Conservation (phyloP, 306 rosid genomes). For the Ormosia semicastrata region DNA sequence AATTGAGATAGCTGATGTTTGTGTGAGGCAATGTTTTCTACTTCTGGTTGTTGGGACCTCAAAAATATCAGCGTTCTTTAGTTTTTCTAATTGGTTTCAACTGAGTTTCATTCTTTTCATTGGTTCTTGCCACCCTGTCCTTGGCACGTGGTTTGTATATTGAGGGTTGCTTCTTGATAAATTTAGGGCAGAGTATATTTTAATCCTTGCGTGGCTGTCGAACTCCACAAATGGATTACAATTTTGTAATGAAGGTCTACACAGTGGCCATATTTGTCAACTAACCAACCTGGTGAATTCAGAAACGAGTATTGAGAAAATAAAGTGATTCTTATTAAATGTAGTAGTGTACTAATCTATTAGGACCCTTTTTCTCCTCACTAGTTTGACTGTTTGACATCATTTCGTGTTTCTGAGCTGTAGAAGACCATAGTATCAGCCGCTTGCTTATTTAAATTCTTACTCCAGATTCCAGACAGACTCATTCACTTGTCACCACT, state of each 20-base stretch:
- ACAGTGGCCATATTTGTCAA: background rate
- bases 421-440: background rate
- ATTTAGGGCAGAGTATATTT: background rate
- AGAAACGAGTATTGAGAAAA: background rate
- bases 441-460: too few relatives aligned
- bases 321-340: background rate
- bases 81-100: background rate
- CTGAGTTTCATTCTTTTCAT: background rate
- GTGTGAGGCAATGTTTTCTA: conserved; percentile 1
- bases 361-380: background rate
- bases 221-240: background rate
- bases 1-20: conserved; percentile 7
- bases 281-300: background rate
- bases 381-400: background rate
- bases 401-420: background rate
- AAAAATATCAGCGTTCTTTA: background rate
- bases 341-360: background rate
- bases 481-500: background rate
- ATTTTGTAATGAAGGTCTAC: background rate
- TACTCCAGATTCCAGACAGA: background rate
- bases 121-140: background rate
- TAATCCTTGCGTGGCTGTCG: background rate
- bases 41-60: background rate
- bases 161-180: conserved; percentile 1
- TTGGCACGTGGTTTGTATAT: conserved; percentile 6